Conservation (phyloP, 208 protist species). For the Angomonas deanei region DNA sequence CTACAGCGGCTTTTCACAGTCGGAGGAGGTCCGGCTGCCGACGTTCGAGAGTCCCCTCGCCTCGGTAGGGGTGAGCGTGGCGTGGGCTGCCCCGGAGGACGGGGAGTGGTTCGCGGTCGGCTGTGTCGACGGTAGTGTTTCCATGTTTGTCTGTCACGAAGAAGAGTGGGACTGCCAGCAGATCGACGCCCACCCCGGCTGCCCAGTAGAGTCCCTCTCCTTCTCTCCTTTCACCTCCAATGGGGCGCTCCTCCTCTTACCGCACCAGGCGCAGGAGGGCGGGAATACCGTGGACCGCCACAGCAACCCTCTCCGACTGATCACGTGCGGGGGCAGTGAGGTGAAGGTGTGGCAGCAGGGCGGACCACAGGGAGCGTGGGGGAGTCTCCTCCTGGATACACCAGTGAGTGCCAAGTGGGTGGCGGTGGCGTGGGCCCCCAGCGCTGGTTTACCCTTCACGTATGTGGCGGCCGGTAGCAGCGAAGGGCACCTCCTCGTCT, state of each 20-base stretch:
- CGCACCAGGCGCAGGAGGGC: constrained; percentile 28
- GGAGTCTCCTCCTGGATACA: constrained; percentile 7
- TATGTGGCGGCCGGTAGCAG: constrained; percentile 78
- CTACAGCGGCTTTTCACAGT: constrained; percentile 45
- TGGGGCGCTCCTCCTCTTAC: constrained; percentile 56
- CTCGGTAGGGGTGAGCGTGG: constrained; percentile 45
- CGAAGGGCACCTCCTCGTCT: constrained; percentile 72
- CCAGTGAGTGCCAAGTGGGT: constrained; percentile 38
- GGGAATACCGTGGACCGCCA: constrained; percentile 21
- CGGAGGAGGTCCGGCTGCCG: no score
- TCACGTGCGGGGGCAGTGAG: constrained; percentile 57
- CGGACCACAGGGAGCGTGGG: constrained; percentile 4
- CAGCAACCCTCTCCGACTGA: constrained; percentile 63
- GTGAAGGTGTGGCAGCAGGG: constrained; percentile 61
- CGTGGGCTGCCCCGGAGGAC: constrained; percentile 76
- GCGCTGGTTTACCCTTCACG: constrained; percentile 67
- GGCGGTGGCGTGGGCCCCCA: constrained; percentile 76
- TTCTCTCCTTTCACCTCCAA: constrained; percentile 70
- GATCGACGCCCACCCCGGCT: constrained; percentile 39
- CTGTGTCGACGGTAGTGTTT: constrained; percentile 53
- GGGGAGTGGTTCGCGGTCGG: constrained; percentile 78
- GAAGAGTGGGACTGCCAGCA: constrained; percentile 55
- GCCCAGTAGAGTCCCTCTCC: constrained; percentile 46
- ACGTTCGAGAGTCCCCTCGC: constrained; percentile 44
- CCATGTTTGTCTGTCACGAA: constrained; percentile 55